Conservation (phyloP, 257 asterid genomes). For the Penstemon eatonii region DNA sequence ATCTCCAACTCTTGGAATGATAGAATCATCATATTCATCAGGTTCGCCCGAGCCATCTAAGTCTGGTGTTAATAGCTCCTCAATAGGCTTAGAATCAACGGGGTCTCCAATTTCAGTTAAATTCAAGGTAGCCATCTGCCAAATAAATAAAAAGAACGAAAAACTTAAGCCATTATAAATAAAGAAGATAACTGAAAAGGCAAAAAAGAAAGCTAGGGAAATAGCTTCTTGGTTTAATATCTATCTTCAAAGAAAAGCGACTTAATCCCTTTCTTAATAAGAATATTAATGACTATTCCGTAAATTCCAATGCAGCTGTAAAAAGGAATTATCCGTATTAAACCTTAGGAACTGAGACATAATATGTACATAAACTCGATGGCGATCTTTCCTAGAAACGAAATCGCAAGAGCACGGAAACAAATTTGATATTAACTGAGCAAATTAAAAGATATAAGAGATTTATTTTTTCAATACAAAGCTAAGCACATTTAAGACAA, state of each 20-base stretch:
- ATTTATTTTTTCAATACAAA: conserved; percentile 15
- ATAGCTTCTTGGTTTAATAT: neutral
- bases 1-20: conserved; percentile 61
- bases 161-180: neutral
- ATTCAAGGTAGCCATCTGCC: conserved; percentile 40
- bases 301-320: neutral
- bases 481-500: conserved; percentile 24
- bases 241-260: conserved; percentile 14
- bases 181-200: neutral
- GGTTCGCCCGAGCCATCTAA: conserved; percentile 37
- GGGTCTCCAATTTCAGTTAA: conserved; percentile 31
- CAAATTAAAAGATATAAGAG: neutral
- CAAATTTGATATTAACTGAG: conserved; percentile 15
- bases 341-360: neutral
- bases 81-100: conserved; percentile 34
- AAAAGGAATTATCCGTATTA: conserved; percentile 7
- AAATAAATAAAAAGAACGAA: conserved; percentile 9
- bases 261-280: conserved; percentile 12
- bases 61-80: conserved; percentile 30
- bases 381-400: neutral
- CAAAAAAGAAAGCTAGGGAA: neutral
- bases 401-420: conserved; percentile 15
- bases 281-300: conserved; percentile 8
- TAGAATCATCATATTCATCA: conserved; percentile 29
- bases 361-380: conserved; percentile 1